Conservation (phyloP, 371 early-diverging fungal genomes). For the Batrachochytrium dendrobatidis region DNA sequence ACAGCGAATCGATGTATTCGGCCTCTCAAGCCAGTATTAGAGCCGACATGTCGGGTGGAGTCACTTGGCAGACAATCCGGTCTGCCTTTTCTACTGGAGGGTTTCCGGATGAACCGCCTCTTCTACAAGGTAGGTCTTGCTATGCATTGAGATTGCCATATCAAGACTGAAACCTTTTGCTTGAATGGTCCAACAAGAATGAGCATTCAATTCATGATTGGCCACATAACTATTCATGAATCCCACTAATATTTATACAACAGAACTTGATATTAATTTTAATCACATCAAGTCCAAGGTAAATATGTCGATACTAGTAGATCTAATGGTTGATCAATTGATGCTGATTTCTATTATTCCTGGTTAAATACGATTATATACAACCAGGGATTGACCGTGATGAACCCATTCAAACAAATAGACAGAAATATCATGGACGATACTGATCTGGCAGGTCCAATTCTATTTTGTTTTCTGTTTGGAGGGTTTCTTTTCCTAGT, state of each 20-base stretch:
- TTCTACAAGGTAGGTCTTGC: conserved; percentile 60
- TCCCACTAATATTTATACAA: conserved; percentile 3
- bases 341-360: background rate
- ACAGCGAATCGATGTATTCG: background rate
- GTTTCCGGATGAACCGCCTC: conserved; percentile 77
- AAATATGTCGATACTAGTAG: background rate
- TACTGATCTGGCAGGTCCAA: conserved; percentile 90
- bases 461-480: conserved; percentile 81
- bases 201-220: too few species aligned
- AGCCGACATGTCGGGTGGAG: conserved; percentile 6
- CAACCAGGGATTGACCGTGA: conserved; percentile 68
- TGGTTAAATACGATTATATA: conserved; percentile 2
- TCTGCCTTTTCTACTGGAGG: conserved; percentile 73
- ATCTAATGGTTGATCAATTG: background rate
- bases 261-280: conserved; percentile 89
- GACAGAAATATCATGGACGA: conserved; percentile 82
- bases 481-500: conserved; percentile 82
- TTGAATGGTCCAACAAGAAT: background rate
- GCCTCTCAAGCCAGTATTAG: background rate
- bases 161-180: background rate
- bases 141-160: background rate
- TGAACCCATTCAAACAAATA: conserved; percentile 83
- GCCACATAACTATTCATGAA: background rate
- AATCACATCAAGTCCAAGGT: conserved; percentile 74
- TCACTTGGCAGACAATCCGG: conserved; percentile 20